Evolutionary conservation across 768 basidiomycete genomes (phyloP), one percentile per base, ranked within the genome.

Genomic region (Leccinum ochraceum): DNA sequence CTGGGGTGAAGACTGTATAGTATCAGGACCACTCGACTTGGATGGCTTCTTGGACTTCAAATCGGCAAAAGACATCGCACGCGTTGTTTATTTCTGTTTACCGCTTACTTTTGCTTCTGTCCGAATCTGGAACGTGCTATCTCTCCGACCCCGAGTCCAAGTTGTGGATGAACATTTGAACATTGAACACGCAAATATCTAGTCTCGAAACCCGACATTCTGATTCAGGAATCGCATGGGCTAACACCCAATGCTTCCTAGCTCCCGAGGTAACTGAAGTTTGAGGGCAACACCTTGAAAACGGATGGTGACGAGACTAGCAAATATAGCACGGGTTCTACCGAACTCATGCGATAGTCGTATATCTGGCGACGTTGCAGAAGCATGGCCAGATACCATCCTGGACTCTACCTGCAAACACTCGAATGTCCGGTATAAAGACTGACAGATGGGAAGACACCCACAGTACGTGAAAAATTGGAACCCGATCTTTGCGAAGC

Each of bases 21-120:
- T 34, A 59, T 70, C 53, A 54, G 66, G 63, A 64, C 51, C 60
- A 62, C 69, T 67, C 62, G 64, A 57, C 56, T 74, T 76, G n/a
- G 68, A 39, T 52, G 73, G 69, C 28, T 72, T 71, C 53, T 67
- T 64, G 46, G 66, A 63, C 53, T 72, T 73, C 30, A 80, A 63
- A 42, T 71, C 69, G 36, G 64, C 42, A 39, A 79, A 80, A 10
- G 75, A 75, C 79, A 79, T 36, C 30, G 30, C 30, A 32, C 30
- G 30, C 30, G 9, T 32, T 32, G 30, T 30, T 30, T 30, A 30
- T 9, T 30, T 30, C 28, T 30, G 28, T 30, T 30, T 30, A 0
- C 28, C 28, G 10, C 30, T 32, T 10, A 32, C 30, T 32, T 32
- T 34, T 34, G 11, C 32, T 34, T 5, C 32, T 34, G 32, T 34